Conservation (phyloP, 495 filamentous ascomycete genomes). For the Podospora conica region DNA sequence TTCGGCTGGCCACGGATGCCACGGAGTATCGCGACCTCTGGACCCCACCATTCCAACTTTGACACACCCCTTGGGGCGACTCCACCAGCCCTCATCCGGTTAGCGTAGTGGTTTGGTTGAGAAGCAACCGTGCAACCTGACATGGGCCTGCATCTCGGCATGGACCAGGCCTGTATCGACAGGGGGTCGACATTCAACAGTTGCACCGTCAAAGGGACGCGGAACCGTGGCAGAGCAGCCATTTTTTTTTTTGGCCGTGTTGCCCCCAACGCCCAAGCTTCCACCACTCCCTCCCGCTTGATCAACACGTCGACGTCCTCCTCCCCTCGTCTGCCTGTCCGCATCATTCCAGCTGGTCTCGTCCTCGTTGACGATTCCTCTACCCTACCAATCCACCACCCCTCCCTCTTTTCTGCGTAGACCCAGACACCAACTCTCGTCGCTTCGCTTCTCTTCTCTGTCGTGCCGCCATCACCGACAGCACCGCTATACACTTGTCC, state of each 20-base stretch:
- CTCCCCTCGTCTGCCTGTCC: not conserved
- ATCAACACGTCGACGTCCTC: constrained; percentile 3
- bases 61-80: not conserved
- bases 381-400: not conserved
- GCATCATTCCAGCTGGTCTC: not conserved
- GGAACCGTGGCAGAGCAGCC: constrained; percentile 7
- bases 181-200: constrained; percentile 32
- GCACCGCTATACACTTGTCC: not conserved
- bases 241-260: constrained; percentile 19
- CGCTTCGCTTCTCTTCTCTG: not conserved
- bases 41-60: not conserved
- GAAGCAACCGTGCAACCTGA: constrained; percentile 14
- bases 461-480: not conserved
- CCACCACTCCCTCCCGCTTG: not conserved
- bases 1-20: not conserved
- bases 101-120: constrained; percentile 31
- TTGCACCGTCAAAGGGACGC: constrained; percentile 20
- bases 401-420: not conserved
- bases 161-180: constrained; percentile 17
- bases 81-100: constrained; percentile 16
- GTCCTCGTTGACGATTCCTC: not conserved
- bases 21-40: constrained; percentile 19
- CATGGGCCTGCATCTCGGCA: constrained; percentile 10
- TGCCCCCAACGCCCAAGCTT: constrained; percentile 15
- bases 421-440: not conserved